phyloP scores from a whole-genome alignment of 768 basidiomycete genomes.

The Panellus pusillus region DNA sequence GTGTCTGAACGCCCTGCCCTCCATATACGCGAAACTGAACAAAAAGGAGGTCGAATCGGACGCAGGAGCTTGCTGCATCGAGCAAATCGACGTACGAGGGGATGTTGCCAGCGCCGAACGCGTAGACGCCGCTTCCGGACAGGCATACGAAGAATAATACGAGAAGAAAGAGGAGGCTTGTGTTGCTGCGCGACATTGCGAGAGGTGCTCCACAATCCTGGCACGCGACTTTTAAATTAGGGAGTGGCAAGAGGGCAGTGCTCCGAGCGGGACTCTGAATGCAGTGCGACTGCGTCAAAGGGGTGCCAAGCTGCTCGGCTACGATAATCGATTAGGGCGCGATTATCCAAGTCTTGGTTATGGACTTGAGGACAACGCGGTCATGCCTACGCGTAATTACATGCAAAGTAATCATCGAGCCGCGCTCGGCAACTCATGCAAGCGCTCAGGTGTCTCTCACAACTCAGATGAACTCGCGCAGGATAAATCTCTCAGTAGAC shows the following conservation, averaged over 20 bases:
- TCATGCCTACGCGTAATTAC: too few relatives aligned
- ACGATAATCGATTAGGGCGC: too few relatives aligned
- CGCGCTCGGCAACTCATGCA: too few relatives aligned
- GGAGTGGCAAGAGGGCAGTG: slow-evolving; percentile 8
- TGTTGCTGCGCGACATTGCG: slow-evolving; percentile 34
- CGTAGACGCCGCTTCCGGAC: slow-evolving; percentile 58
- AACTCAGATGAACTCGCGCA: too few relatives aligned
- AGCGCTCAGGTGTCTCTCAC: too few relatives aligned
- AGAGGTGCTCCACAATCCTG: slow-evolving; percentile 27
- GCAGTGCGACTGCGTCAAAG: too few relatives aligned
- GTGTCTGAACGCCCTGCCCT: slow-evolving; percentile 83
- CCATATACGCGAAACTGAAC: slow-evolving; percentile 76
- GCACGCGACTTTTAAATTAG: slow-evolving; percentile 33
- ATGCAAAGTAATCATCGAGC: too few relatives aligned
- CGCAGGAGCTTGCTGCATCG: background rate
- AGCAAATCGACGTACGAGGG: slow-evolving; percentile 51
- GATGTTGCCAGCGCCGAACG: slow-evolving; percentile 87
- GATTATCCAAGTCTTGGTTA: too few relatives aligned
- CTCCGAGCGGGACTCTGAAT: too few relatives aligned
- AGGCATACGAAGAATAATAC: slow-evolving; percentile 59
- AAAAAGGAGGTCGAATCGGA: slow-evolving; percentile 19
- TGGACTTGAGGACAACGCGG: too few relatives aligned
- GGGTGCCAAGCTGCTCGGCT: too few relatives aligned
- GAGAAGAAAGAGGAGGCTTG: slow-evolving; percentile 43
- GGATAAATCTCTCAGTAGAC: too few relatives aligned